Conservation (phyloP, 164 flowering plant species). For the Kalanchoe fedtschenkoi region DNA sequence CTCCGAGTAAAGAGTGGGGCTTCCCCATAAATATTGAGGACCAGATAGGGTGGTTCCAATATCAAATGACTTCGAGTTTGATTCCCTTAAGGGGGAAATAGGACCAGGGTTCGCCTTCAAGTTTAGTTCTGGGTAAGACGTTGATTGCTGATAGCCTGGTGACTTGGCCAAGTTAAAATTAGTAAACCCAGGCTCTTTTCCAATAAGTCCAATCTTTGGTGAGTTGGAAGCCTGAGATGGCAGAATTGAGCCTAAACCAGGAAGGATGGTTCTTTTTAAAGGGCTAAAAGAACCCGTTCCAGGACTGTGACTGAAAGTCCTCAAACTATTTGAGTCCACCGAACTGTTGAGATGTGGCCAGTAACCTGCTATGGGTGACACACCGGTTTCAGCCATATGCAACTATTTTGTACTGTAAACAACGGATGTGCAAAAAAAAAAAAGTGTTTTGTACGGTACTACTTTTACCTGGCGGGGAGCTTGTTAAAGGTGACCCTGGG, state of each 20-base stretch:
- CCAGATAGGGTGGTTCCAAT: constrained; percentile 66
- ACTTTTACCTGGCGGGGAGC: constrained; percentile 72
- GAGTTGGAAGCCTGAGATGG: constrained; percentile 44
- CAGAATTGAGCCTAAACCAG: constrained; percentile 80
- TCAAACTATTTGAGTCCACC: constrained; percentile 46
- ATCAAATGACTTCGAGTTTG: constrained; percentile 47
- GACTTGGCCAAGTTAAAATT: constrained; percentile 26
- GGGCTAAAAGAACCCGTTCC: constrained; percentile 43
- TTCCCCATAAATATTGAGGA: constrained; percentile 93
- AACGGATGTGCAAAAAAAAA: not conserved
- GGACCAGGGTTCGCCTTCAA: constrained; percentile 40
- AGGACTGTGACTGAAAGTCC: constrained; percentile 43
- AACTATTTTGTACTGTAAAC: not conserved
- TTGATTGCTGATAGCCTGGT: constrained; percentile 36
- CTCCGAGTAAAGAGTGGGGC: constrained; percentile 58
- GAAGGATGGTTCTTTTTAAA: constrained; percentile 27
- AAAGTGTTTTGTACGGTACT: not conserved
- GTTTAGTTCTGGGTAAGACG: constrained; percentile 45
- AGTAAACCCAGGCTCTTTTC: constrained; percentile 41
- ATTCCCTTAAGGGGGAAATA: constrained; percentile 39
- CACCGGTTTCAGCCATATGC: constrained; percentile 4
- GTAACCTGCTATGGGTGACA: constrained; percentile 39
- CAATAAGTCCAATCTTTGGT: constrained; percentile 62
- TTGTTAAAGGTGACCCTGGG: constrained; percentile 68
- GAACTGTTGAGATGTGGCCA: constrained; percentile 71